Evolutionary conservation across 176 grass and related monocot genomes (phyloP).

Genomic region (Bolboschoenus planiculmis): DNA sequence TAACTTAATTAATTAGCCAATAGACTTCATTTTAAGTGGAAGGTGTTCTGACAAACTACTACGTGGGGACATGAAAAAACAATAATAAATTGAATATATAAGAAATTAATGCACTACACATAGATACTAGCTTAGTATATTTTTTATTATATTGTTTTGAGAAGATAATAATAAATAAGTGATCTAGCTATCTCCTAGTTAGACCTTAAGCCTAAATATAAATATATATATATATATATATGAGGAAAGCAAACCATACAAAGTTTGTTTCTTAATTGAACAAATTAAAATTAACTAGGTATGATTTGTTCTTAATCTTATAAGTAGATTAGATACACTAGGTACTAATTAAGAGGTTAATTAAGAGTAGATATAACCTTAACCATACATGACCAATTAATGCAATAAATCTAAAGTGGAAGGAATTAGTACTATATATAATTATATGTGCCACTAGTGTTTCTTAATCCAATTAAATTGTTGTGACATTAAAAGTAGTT

Average conservation of each 20-base stretch:
- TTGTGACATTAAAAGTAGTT: not conserved
- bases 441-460: not conserved
- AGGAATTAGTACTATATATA: no score
- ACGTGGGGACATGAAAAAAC: not conserved
- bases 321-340: not conserved
- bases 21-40: slow-evolving; percentile 1
- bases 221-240: no score
- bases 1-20: not conserved
- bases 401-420: not conserved
- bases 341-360: not conserved
- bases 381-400: not conserved
- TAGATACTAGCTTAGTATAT: not conserved
- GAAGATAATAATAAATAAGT: not conserved
- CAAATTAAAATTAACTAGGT: not conserved
- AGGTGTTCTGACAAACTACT: slow-evolving; percentile 3
- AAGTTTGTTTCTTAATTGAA: not conserved
- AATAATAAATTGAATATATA: not conserved
- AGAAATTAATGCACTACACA: not conserved
- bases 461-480: not conserved
- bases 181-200: not conserved
- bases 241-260: not conserved
- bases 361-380: not conserved
- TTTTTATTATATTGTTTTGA: not conserved
- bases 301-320: not conserved
- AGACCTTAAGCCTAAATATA: not conserved